Evolutionary conservation across 2,329 filamentous ascomycete genomes (phyloP), one percentile per base, ranked within the genome.

Genomic region (Penicillium brevicompactum): DNA sequence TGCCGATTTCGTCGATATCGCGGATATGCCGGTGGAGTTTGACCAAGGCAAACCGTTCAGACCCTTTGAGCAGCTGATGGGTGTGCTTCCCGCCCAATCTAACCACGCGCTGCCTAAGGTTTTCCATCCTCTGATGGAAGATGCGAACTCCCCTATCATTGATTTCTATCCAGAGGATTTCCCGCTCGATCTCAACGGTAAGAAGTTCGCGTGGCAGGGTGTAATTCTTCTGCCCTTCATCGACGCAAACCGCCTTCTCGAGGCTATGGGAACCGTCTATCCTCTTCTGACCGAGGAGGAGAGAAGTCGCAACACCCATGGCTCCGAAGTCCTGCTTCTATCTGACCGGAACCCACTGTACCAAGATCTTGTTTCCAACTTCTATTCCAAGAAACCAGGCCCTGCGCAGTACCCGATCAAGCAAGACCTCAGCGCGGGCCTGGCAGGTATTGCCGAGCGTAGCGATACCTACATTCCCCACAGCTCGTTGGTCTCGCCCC

Each of bases 131-230:
- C 82, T 99, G 16, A 99, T 99, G 94, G 88, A 87, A 24, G 82
- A 95, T 9, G 82, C 89, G 13, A 86, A 96, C 44, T 97, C 92
- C 67, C 87, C 92, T 46, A 97, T 99, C 65, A 91, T 96, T 62
- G 93, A 99, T 72, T 99, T 99, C 73, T 99, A 99, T 67, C 95
- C 95, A 0, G 89, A 92, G 68, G 91, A 96, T 22, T 99, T 99
- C 66, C 86, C 89, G 14, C 84, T 97, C 50, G 94, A 99, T 73
- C 78, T 97, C 41, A 99, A 99, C 63, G 94, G 94, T 51, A 97
- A 97, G 79, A 99, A 97, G 72, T 95, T 97, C 77, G 91, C 92
- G 0, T 99, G 95, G 94, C 93, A 97, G 73, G 94, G 94, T 60
- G 89, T 99, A 50, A 92, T 91, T 2, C 80, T 99, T 18, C 82